Evolutionary conservation across 2,329 filamentous ascomycete species (phyloP), one percentile per base, ranked within the genome.

Genomic region (Ophiostoma himal-ulmi): DNA sequence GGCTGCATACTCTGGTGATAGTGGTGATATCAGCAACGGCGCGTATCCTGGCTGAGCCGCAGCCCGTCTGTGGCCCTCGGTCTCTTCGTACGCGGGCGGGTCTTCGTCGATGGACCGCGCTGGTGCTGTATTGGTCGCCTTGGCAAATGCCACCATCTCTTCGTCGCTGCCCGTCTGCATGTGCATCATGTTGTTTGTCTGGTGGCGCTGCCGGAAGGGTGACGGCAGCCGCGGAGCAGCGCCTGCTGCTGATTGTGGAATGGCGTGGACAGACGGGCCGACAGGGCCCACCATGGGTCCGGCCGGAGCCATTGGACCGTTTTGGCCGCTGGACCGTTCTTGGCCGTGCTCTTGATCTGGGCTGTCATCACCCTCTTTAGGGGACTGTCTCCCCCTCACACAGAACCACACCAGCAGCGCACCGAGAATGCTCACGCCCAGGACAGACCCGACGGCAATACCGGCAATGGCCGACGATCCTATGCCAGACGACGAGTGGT

Each of bases 71-170:
- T 60, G 70, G 3, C 22, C 41, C 30, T 70, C 36, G 8, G 54
- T 70, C 44, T 72, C 71, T 41, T 72, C 71, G 37, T 72, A 72
- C 11, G 71, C 44, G 1, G 71, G 71, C n/a, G 71, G 71, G 5
- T 69, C 71, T 22, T 70, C 71, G 14, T 52, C 41, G 26, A 26
- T 65, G 20, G 62, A 65, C 37, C 65, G 39, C 5, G 65, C 37
- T 11, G 37, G 39, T 20, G 22, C 37, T 4, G 65, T 67, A n/a
- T 26, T 30, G 13, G 10, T 41, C 8, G 65, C 68, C 60, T 71
- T 71, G 68, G 70, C 70, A 68, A 70, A 66, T 13, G 68, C 48
- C 36, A 26, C 62, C 1, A 60, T 30, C 37, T 71, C 67, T n/a
- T 67, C 60, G n/a, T 37, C 34, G 6, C 64, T 60, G 44, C 17